These are phyloP conservation scores for Rostrohypoxylon terebratum DNA, from an alignment of 495 filamentous ascomycete genomes.

Conservation along the genomic window DNA sequence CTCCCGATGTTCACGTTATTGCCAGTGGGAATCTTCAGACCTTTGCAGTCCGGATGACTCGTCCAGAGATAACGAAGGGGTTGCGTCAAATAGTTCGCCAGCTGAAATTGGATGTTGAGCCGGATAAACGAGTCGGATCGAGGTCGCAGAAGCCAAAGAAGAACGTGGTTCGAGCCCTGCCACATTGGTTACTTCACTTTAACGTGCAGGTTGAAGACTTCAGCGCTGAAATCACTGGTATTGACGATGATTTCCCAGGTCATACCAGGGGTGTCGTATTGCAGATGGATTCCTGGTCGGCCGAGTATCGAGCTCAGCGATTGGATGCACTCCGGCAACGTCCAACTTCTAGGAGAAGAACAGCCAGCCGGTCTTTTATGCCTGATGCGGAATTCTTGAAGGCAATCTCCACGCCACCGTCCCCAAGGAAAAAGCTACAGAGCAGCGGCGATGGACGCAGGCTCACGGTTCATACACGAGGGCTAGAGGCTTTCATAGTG, in stretches of 20 bases:
- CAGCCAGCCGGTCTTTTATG: slow-evolving; percentile 66
- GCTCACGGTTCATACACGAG: slow-evolving; percentile 80
- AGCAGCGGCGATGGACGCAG: slow-evolving; percentile 83
- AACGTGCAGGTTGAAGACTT: slow-evolving; percentile 89
- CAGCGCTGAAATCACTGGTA: slow-evolving; percentile 88
- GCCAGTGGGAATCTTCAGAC: slow-evolving; percentile 84
- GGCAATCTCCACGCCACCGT: slow-evolving; percentile 69
- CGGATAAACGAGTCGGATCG: slow-evolving; percentile 67
- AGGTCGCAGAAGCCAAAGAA: slow-evolving; percentile 66
- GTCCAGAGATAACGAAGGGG: slow-evolving; percentile 90
- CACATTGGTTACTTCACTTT: slow-evolving; percentile 85
- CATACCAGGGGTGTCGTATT: slow-evolving; percentile 82
- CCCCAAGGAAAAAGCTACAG: slow-evolving; percentile 67
- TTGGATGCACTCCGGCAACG: slow-evolving; percentile 65
- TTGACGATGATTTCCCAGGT: slow-evolving; percentile 82
- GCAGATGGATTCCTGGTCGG: slow-evolving; percentile 89
- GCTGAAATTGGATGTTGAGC: slow-evolving; percentile 70
- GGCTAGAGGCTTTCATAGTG: slow-evolving; percentile 88
- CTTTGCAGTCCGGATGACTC: slow-evolving; percentile 88
- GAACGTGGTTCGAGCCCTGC: slow-evolving; percentile 81
- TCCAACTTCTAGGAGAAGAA: slow-evolving; percentile 66
- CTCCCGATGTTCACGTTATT: slow-evolving; percentile 85
- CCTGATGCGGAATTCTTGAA: slow-evolving; percentile 69
- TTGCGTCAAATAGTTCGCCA: slow-evolving; percentile 91
- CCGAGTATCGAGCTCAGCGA: slow-evolving; percentile 89